These are phyloP conservation scores for Verticillium alfalfae DNA, from an alignment of 2,329 filamentous ascomycete genomes.

Conservation along the genomic window DNA sequence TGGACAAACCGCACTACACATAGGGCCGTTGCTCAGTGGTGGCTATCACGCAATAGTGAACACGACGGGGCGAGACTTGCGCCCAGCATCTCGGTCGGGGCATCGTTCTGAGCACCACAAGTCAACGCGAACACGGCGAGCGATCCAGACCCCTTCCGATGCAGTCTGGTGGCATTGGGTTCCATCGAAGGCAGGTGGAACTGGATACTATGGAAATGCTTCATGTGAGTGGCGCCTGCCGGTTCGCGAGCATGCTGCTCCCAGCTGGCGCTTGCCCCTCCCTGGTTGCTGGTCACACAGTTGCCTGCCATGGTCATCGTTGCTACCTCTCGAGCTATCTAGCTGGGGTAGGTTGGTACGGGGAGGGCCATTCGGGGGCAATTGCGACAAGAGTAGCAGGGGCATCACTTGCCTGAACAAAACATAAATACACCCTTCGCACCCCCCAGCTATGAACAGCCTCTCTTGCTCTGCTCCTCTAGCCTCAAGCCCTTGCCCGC, in stretches of 20 bases:
- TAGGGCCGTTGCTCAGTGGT: background rate
- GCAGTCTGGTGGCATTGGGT: too few species aligned
- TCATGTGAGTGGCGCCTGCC: background rate
- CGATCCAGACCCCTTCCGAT: too few species aligned
- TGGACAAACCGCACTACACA: background rate
- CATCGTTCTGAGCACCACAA: too few species aligned
- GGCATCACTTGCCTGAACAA: background rate
- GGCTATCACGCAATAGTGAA: background rate
- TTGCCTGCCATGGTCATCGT: background rate
- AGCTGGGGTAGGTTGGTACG: background rate
- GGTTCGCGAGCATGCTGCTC: background rate
- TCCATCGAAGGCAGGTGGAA: too few species aligned
- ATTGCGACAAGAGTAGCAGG: background rate
- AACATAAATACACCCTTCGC: background rate
- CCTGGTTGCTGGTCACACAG: background rate
- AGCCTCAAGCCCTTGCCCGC: background rate
- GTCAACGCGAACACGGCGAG: too few species aligned
- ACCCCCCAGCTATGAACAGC: background rate
- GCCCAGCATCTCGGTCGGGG: background rate
- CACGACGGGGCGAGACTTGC: background rate
- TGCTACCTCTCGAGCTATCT: background rate
- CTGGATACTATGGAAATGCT: too few species aligned
- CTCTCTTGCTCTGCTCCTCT: background rate
- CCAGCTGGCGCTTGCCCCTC: background rate
- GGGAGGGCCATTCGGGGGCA: background rate